A percentile compares a stretch with the other conserved stretches of the same genome.
Evolutionary conservation across 2,329 filamentous ascomycete genomes (phyloP).

Genomic region (Fusarium agapanthi): DNA sequence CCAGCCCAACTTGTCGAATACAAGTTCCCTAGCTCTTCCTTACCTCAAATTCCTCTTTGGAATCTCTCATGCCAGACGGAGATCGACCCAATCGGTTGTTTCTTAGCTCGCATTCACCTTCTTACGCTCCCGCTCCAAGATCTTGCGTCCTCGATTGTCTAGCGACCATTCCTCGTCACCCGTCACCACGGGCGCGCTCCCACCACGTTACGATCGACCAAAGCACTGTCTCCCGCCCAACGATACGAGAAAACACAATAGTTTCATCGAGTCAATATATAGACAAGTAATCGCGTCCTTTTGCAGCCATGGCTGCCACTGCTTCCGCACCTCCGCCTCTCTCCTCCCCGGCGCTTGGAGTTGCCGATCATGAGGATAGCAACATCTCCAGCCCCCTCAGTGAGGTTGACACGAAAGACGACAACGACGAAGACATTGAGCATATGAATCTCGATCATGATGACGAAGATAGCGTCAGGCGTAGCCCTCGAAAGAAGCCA

Average conservation of each 20-base stretch:
- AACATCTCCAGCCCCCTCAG: constrained; percentile 90
- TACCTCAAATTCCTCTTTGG: not conserved
- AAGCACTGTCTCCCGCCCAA: constrained; percentile 1
- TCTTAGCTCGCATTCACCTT: not conserved
- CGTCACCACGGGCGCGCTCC: constrained; percentile 31
- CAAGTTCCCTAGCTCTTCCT: constrained; percentile 2
- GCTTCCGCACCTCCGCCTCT: constrained; percentile 60
- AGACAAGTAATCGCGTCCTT: constrained; percentile 26
- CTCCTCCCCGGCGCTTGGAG: constrained; percentile 51
- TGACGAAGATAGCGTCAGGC: constrained; percentile 44
- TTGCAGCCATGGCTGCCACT: constrained; percentile 60
- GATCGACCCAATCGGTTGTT: constrained; percentile 13
- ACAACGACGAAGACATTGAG: constrained; percentile 73
- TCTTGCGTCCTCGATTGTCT: constrained; percentile 3
- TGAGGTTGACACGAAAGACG: constrained; percentile 85
- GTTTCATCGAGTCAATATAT: constrained; percentile 10
- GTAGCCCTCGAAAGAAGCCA: constrained; percentile 39
- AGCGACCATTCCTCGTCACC: constrained; percentile 26
- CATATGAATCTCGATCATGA: constrained; percentile 60
- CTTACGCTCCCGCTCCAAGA: not conserved
- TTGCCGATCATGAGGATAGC: constrained; percentile 67
- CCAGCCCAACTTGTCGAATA: constrained; percentile 6
- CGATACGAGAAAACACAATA: not conserved
- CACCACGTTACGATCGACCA: constrained; percentile 29
- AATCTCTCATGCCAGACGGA: constrained; percentile 20